Percentiles rank a stretch among this genome's conserved stretches.
phyloP scores from a whole-genome alignment of 768 basidiomycete species.

The Imleria badia region DNA sequence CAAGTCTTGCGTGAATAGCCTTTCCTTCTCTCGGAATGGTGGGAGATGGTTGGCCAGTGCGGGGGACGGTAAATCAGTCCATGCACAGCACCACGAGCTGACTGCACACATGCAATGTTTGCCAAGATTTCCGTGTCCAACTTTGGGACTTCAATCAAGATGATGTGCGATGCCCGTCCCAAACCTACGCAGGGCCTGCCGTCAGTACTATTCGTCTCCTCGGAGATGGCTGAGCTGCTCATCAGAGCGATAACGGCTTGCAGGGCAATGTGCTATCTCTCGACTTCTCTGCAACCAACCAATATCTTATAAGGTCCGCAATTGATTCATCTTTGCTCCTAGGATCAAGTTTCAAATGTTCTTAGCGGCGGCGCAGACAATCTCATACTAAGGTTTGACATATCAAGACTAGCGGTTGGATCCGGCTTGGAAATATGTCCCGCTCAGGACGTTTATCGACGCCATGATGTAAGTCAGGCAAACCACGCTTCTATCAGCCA shows the following conservation, averaged over 20 bases:
- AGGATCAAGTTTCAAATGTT: slow-evolving; percentile 6
- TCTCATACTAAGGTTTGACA: slow-evolving; percentile 53
- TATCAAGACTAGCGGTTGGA: slow-evolving; percentile 36
- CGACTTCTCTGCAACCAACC: slow-evolving; percentile 66
- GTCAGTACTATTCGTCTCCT: slow-evolving; percentile 29
- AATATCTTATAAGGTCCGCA: slow-evolving; percentile 63
- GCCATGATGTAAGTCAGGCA: slow-evolving; percentile 31
- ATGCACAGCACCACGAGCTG: slow-evolving; percentile 10
- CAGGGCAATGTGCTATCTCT: slow-evolving; percentile 73
- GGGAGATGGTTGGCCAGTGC: slow-evolving; percentile 67
- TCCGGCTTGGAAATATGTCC: slow-evolving; percentile 9
- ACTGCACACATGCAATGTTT: slow-evolving; percentile 6
- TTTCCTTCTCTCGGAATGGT: slow-evolving; percentile 58
- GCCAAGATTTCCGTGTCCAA: slow-evolving; percentile 50
- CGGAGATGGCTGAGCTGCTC: slow-evolving; percentile 24
- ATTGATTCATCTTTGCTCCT: slow-evolving; percentile 13
- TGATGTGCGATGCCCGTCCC: slow-evolving; percentile 43
- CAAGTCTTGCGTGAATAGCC: slow-evolving; percentile 63
- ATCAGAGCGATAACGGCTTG: slow-evolving; percentile 13
- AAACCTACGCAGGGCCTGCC: slow-evolving; percentile 46
- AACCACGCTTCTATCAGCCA: slow-evolving; percentile 20
- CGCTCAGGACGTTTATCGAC: slow-evolving; percentile 28
- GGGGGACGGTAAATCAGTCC: slow-evolving; percentile 56
- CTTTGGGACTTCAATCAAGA: slow-evolving; percentile 72
- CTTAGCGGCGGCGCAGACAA: slow-evolving; percentile 56